Percentiles rank a stretch among this genome's conserved stretches.
Evolutionary conservation across 176 grass and related monocot genomes (phyloP).

Genomic region (Avena eriantha): DNA sequence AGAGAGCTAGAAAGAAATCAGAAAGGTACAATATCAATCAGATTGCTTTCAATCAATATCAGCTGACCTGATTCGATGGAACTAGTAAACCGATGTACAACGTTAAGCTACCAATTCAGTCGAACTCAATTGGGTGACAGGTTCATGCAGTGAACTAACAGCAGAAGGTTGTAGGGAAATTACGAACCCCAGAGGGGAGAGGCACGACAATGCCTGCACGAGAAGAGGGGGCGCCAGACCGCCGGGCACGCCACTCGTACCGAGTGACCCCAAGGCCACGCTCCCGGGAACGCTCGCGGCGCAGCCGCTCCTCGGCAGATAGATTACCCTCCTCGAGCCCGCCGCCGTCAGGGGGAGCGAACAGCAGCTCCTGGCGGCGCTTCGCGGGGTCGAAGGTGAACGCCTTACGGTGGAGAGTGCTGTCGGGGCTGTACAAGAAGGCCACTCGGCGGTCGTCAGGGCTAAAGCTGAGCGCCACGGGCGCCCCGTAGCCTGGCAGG

Average conservation of each 20-base stretch:
- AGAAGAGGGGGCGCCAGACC: conserved; percentile 32
- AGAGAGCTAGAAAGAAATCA: neutral
- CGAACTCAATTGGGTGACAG: neutral
- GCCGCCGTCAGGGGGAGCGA: conserved; percentile 74
- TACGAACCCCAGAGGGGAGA: conserved; percentile 84
- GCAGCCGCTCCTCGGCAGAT: conserved; percentile 82
- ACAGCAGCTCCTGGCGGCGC: conserved; percentile 71
- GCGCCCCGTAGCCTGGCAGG: conserved; percentile 78
- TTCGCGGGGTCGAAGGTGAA: conserved; percentile 67
- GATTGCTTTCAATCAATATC: neutral
- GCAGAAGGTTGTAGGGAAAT: neutral
- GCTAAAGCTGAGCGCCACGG: conserved; percentile 82
- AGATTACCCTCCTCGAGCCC: conserved; percentile 87
- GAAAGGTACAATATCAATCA: neutral
- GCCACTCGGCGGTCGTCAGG: conserved; percentile 81
- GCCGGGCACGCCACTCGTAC: conserved; percentile 78
- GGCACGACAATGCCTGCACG: conserved; percentile 81
- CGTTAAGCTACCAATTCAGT: neutral
- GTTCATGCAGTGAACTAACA: neutral
- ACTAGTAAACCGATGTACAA: neutral
- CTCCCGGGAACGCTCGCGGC: conserved; percentile 85
- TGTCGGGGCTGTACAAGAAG: conserved; percentile 84
- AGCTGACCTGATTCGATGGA: neutral
- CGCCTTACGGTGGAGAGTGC: conserved; percentile 82
- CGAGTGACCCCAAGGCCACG: conserved; percentile 90